These are phyloP conservation scores for Metschnikowia lachancei DNA, from an alignment of 805 yeast species.

Conservation along the genomic window DNA sequence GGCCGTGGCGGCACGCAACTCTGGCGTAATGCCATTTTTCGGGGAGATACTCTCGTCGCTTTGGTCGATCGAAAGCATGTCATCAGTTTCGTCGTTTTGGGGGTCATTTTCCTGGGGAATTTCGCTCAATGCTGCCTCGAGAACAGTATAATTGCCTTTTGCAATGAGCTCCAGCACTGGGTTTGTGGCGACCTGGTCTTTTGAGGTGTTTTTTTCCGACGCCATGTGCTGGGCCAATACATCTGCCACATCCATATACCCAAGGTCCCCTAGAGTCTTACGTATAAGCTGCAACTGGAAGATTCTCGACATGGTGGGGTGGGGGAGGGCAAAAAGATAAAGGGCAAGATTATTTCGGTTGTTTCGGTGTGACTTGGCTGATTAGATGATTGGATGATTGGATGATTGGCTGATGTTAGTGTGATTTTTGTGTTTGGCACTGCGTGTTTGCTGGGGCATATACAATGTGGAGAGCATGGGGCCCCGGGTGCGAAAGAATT, in stretches of 20 bases:
- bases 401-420: no score
- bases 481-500: no score
- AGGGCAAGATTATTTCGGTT: no score
- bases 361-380: no score
- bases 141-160: slow-evolving; percentile 7
- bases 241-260: slow-evolving; percentile 27
- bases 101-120: not conserved
- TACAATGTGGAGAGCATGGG: no score
- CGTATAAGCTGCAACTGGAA: slow-evolving; percentile 32
- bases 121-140: not conserved
- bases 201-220: not conserved
- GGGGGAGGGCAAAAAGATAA: no score
- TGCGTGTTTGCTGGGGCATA: no score
- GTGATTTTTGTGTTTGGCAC: no score
- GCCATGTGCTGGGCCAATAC: slow-evolving; percentile 15
- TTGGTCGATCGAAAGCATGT: no score
- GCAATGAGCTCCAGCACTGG: slow-evolving; percentile 7
- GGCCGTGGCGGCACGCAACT: not conserved
- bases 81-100: no score
- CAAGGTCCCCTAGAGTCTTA: slow-evolving; percentile 31
- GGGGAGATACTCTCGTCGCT: no score
- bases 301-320: slow-evolving; percentile 21
- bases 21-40: not conserved
- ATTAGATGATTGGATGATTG: no score
- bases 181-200: not conserved